Evolutionary conservation across 164 flowering plant species (phyloP).

Genomic region (Akebia trifoliata): DNA sequence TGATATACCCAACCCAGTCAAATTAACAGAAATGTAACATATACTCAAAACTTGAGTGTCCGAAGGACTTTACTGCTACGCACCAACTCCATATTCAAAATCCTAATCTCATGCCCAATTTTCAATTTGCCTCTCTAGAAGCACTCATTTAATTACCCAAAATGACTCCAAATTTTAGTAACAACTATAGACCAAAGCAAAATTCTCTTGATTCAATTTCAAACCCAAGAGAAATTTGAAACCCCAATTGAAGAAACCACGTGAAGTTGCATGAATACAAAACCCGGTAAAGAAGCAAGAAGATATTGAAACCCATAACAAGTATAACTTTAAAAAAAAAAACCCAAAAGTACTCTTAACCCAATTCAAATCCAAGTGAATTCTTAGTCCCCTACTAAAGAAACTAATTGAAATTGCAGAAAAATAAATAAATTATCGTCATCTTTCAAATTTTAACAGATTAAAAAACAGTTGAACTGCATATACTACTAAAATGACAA

Average conservation of each 20-base stretch:
- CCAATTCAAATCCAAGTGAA: conserved; percentile 2
- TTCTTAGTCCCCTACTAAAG: neutral
- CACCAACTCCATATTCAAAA: too few species aligned
- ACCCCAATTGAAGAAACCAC: neutral
- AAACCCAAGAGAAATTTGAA: neutral
- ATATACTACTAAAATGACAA: neutral
- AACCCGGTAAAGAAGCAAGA: neutral
- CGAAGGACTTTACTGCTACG: too few species aligned
- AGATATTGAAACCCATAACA: neutral
- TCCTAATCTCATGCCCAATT: neutral
- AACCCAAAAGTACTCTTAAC: neutral
- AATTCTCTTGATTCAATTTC: neutral
- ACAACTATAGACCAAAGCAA: neutral
- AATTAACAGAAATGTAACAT: neutral
- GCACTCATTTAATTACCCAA: neutral
- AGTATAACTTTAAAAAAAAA: neutral
- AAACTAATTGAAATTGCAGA: neutral
- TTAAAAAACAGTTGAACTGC: too few species aligned
- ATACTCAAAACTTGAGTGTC: too few species aligned
- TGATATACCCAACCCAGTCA: neutral
- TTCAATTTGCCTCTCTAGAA: neutral
- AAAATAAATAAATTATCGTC: neutral
- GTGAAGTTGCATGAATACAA: neutral
- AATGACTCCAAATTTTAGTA: neutral
- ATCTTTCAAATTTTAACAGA: too few species aligned